A percentile compares a stretch with the other conserved stretches of the same genome.
Conservation (phyloP, 441 rosid genomes). For the Adansonia rubrostipa region DNA sequence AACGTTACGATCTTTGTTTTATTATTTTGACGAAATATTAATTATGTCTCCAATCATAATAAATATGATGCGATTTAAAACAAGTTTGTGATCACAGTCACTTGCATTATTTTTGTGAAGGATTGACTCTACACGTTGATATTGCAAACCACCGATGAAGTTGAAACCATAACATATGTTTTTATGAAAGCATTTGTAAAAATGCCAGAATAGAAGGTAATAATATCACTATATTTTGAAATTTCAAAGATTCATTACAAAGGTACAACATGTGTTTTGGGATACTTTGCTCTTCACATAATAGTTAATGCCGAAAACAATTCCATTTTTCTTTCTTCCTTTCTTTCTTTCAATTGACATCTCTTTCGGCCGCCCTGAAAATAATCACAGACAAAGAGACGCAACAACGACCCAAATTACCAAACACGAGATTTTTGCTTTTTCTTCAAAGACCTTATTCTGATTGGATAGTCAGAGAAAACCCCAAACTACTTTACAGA, state of each 20-base stretch:
- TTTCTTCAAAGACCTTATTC: slow-evolving; percentile 28
- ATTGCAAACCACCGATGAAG: neutral
- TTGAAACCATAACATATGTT: neutral
- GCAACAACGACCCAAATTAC: slow-evolving; percentile 23
- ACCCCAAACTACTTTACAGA: slow-evolving; percentile 31
- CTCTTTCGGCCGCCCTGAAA: slow-evolving; percentile 15
- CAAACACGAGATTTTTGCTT: slow-evolving; percentile 35
- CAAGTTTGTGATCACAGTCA: neutral
- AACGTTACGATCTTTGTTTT: too few species aligned
- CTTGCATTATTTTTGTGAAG: slow-evolving; percentile 13
- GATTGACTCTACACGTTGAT: slow-evolving; percentile 19
- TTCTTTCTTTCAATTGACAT: neutral
- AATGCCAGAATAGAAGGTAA: neutral
- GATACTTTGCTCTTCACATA: slow-evolving; percentile 30
- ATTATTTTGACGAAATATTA: too few species aligned
- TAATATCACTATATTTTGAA: slow-evolving; percentile 9
- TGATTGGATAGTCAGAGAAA: slow-evolving; percentile 38
- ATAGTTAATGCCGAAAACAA: slow-evolving; percentile 31
- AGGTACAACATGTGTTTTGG: slow-evolving; percentile 12
- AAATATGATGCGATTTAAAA: too few species aligned
- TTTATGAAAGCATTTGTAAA: neutral
- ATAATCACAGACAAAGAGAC: slow-evolving; percentile 21
- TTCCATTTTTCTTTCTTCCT: neutral
- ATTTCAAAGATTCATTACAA: slow-evolving; percentile 30
- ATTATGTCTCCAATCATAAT: too few species aligned